Evolutionary conservation across 164 flowering plant genomes (phyloP).

Genomic region (Dillenia suffruticosa): DNA sequence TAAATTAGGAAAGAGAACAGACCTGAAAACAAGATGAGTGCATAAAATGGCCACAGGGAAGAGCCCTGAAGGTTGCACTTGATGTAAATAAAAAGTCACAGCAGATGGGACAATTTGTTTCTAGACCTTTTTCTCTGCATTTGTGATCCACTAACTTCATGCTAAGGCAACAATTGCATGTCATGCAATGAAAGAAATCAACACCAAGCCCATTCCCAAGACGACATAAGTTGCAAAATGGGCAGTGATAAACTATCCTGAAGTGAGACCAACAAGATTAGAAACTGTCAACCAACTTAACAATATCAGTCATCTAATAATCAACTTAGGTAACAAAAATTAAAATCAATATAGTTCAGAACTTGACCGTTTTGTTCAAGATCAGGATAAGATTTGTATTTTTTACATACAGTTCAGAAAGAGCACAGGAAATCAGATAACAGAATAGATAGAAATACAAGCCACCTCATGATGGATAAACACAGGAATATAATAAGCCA

Average conservation of each 20-base stretch:
- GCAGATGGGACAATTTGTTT: conserved; percentile 93
- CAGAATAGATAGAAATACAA: too few relatives aligned
- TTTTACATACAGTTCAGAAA: too few relatives aligned
- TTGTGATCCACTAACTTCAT: conserved; percentile 69
- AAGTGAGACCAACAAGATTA: background rate
- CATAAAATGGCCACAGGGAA: conserved; percentile 98
- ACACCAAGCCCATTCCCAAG: conserved; percentile 87
- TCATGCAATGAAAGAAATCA: conserved; percentile 96
- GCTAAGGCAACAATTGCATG: conserved; percentile 85
- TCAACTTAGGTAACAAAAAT: too few relatives aligned
- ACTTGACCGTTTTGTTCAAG: too few relatives aligned
- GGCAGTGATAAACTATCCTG: conserved; percentile 94
- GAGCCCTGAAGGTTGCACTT: conserved; percentile 71
- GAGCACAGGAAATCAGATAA: too few relatives aligned
- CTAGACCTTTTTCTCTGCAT: conserved; percentile 87
- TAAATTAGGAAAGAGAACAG: background rate
- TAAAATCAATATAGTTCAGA: too few relatives aligned
- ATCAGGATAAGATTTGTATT: too few relatives aligned
- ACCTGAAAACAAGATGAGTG: conserved; percentile 96
- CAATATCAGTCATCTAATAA: background rate
- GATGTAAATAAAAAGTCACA: conserved; percentile 90
- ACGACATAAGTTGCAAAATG: conserved; percentile 96
- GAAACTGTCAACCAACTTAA: background rate
- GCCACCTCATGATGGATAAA: too few relatives aligned
- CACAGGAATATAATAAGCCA: too few relatives aligned